Conservation (phyloP, 2,329 filamentous ascomycete genomes). For the Cercospora zeae-maydis region DNA sequence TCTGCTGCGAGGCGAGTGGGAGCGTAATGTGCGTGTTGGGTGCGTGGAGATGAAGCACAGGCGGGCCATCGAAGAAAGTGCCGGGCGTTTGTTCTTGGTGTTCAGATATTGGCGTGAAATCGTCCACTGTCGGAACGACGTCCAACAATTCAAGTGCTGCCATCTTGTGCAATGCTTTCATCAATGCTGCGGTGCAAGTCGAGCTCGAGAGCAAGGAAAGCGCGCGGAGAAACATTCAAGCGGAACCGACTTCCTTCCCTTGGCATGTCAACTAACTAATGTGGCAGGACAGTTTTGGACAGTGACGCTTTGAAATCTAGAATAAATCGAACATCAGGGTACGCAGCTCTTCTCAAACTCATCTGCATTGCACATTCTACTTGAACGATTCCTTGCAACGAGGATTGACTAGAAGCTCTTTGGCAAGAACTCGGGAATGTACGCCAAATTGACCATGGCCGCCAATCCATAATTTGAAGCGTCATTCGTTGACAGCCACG, state of each 20-base stretch:
- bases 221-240: too few relatives aligned
- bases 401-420: not conserved
- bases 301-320: too few relatives aligned
- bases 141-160: not conserved
- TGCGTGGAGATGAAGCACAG: constrained; percentile 64
- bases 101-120: constrained; percentile 61
- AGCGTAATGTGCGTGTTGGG: constrained; percentile 40
- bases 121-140: constrained; percentile 2
- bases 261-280: too few relatives aligned
- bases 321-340: too few relatives aligned
- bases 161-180: not conserved
- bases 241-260: too few relatives aligned
- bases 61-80: constrained; percentile 67
- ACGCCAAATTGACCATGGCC: constrained; percentile 54
- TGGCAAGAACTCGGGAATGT: constrained; percentile 24
- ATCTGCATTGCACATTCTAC: not conserved
- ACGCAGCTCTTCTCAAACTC: too few relatives aligned
- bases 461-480: constrained; percentile 56
- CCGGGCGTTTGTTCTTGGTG: constrained; percentile 70
- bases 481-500: constrained; percentile 57
- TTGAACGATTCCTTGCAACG: not conserved
- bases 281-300: too few relatives aligned
- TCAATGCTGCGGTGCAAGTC: not conserved
- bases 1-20: constrained; percentile 1
- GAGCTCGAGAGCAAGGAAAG: not conserved